phyloP scores from a whole-genome alignment of 331 rosid genomes.

The Malus hybrid region DNA sequence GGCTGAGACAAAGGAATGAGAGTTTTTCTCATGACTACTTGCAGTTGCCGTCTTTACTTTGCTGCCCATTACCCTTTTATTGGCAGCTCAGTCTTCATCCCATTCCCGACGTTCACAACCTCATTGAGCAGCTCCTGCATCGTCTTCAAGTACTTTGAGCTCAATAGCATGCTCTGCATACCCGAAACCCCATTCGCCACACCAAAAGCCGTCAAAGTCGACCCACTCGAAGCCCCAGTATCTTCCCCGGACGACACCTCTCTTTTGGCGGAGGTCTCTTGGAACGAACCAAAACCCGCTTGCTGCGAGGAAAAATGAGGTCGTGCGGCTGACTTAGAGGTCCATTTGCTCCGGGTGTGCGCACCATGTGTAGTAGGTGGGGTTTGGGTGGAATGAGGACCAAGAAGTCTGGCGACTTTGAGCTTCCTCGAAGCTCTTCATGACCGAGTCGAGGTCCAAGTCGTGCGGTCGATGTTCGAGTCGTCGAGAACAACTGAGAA shows the following conservation, averaged over 20 bases:
- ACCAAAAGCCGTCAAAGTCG: slow-evolving; percentile 59
- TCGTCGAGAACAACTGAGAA: too few species aligned
- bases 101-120: slow-evolving; percentile 73
- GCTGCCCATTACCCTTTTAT: slow-evolving; percentile 28
- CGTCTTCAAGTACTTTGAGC: slow-evolving; percentile 83
- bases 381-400: too few species aligned
- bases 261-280: slow-evolving; percentile 18
- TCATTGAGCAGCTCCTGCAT: slow-evolving; percentile 89
- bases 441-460: too few species aligned
- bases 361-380: too few species aligned
- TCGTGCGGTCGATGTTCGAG: too few species aligned
- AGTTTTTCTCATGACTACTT: too few species aligned
- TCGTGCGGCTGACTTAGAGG: too few species aligned
- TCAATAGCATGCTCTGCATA: slow-evolving; percentile 64
- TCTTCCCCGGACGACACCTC: slow-evolving; percentile 46
- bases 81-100: slow-evolving; percentile 32
- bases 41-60: too few species aligned
- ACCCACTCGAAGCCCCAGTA: slow-evolving; percentile 44
- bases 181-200: slow-evolving; percentile 57
- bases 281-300: slow-evolving; percentile 45
- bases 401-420: too few species aligned
- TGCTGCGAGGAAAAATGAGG: slow-evolving; percentile 52
- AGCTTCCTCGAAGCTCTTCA: too few species aligned
- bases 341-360: too few species aligned
- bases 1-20: too few species aligned